Percentiles rank a stretch among this genome's conserved stretches.
These are phyloP conservation scores for Auriscalpium orientale DNA, from an alignment of 768 basidiomycete genomes.

Conservation along the genomic window DNA sequence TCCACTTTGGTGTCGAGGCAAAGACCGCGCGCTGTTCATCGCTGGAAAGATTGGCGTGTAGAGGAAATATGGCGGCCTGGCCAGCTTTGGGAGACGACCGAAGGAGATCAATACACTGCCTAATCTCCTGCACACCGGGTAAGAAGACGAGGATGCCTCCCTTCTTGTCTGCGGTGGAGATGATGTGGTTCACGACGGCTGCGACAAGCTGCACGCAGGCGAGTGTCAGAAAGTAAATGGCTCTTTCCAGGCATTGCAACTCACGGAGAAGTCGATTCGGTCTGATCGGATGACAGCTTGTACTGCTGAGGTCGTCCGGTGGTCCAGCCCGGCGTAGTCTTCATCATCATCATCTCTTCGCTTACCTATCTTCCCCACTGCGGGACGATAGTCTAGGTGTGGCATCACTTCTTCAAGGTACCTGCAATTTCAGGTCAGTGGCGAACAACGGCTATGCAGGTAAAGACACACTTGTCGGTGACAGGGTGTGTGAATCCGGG, in stretches of 20 bases:
- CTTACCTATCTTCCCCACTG: constrained; percentile 1
- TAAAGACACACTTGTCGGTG: constrained; percentile 49
- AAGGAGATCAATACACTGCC: constrained; percentile 63
- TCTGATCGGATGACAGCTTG: constrained; percentile 54
- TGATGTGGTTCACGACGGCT: constrained; percentile 55
- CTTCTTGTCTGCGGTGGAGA: constrained; percentile 35
- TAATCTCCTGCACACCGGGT: constrained; percentile 86
- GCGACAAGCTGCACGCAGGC: constrained; percentile 22
- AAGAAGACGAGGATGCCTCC: constrained; percentile 84
- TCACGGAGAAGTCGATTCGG: constrained; percentile 67
- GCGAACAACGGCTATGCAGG: neutral
- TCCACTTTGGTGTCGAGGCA: constrained; percentile 53
- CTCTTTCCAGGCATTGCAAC: neutral
- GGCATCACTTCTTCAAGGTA: constrained; percentile 13
- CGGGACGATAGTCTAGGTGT: constrained; percentile 6
- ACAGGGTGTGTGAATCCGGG: constrained; percentile 81
- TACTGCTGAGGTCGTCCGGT: constrained; percentile 44
- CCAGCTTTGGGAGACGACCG: constrained; percentile 26
- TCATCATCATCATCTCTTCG: constrained; percentile 23
- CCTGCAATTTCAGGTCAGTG: neutral
- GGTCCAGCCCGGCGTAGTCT: constrained; percentile 43
- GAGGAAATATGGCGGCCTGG: constrained; percentile 54
- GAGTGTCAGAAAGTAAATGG: neutral
- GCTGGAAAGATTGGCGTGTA: constrained; percentile 84
- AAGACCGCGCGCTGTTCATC: constrained; percentile 83